A percentile compares a stretch with the other conserved stretches of the same genome.
Evolutionary conservation across 805 yeast species (phyloP).

Genomic region (Kodamaea hsintzibuensis): DNA sequence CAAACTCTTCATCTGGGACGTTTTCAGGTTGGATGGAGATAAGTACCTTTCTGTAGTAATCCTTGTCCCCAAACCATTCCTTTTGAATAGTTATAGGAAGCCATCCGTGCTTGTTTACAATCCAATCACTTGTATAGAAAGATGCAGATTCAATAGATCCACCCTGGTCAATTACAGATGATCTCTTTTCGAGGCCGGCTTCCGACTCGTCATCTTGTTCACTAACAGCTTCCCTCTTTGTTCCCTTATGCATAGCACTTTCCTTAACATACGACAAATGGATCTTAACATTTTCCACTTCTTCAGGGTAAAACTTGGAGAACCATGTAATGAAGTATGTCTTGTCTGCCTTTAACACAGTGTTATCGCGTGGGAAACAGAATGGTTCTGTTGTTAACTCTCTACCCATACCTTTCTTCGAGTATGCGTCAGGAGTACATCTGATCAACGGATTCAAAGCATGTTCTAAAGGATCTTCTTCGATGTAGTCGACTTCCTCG

Average conservation of each 20-base stretch:
- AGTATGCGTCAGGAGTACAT: slow-evolving; percentile 80
- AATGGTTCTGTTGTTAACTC: slow-evolving; percentile 69
- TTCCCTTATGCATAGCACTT: slow-evolving; percentile 54
- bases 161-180: slow-evolving; percentile 39
- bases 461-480: slow-evolving; percentile 75
- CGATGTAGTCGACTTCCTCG: slow-evolving; percentile 54
- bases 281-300: slow-evolving; percentile 59
- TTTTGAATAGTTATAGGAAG: slow-evolving; percentile 60
- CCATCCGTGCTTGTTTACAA: slow-evolving; percentile 58
- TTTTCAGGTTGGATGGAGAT: slow-evolving; percentile 74
- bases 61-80: slow-evolving; percentile 58
- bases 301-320: slow-evolving; percentile 58
- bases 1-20: slow-evolving; percentile 65
- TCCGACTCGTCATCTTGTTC: not conserved
- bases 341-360: slow-evolving; percentile 54
- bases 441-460: slow-evolving; percentile 75
- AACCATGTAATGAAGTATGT: slow-evolving; percentile 84
- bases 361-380: slow-evolving; percentile 73
- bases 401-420: slow-evolving; percentile 61
- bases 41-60: slow-evolving; percentile 54
- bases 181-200: slow-evolving; percentile 18
- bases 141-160: slow-evolving; percentile 38
- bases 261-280: slow-evolving; percentile 70
- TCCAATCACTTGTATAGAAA: slow-evolving; percentile 74
- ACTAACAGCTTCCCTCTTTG: slow-evolving; percentile 38